phyloP scores from a whole-genome alignment of 257 asterid species.

The Cynanchum wilfordii region DNA sequence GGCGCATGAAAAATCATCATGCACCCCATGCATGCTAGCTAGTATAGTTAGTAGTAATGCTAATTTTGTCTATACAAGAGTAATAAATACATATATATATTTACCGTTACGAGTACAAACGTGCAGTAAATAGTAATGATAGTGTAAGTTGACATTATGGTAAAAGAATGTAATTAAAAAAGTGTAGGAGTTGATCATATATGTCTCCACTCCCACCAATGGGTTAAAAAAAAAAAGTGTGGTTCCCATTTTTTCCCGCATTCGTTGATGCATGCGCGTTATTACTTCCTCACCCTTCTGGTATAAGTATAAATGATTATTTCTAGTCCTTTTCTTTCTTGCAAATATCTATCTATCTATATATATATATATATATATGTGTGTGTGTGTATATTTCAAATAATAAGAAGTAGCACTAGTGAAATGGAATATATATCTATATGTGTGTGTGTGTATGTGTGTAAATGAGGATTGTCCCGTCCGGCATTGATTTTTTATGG shows the following conservation, averaged over 20 bases:
- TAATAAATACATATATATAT: too few relatives aligned
- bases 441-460: too few relatives aligned
- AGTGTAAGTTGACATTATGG: background rate
- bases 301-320: too few relatives aligned
- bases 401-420: too few relatives aligned
- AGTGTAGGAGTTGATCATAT: background rate
- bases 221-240: background rate
- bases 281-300: background rate
- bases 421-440: too few relatives aligned
- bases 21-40: conserved; percentile 9
- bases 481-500: too few relatives aligned
- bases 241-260: background rate
- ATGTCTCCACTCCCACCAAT: background rate
- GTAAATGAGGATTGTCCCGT: too few relatives aligned
- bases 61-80: too few relatives aligned
- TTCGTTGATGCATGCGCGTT: background rate
- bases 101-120: background rate
- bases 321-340: background rate
- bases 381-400: too few relatives aligned
- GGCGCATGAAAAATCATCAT: background rate
- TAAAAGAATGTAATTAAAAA: background rate
- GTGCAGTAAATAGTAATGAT: conserved; percentile 5
- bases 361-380: too few relatives aligned
- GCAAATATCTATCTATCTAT: too few relatives aligned
- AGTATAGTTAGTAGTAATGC: too few relatives aligned